These are phyloP conservation scores for Kazachstania psychrophila DNA, from an alignment of 805 yeast species.

Conservation along the genomic window DNA sequence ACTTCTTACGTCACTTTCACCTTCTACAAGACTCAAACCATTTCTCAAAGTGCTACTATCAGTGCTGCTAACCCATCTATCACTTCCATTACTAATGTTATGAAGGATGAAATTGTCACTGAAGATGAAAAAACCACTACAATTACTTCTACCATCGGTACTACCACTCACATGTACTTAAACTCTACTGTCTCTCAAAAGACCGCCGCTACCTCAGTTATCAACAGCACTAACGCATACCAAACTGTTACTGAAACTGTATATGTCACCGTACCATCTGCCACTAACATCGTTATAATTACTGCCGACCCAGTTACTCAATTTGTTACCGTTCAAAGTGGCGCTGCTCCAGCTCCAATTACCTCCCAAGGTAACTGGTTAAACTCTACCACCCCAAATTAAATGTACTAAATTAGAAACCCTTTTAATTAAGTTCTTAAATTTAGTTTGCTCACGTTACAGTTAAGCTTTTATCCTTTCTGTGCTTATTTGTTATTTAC, in stretches of 20 bases:
- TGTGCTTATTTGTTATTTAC: too few relatives aligned
- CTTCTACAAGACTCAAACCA: constrained; percentile 12
- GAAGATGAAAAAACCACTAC: not conserved
- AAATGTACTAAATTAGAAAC: too few relatives aligned
- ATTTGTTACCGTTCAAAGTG: constrained; percentile 17
- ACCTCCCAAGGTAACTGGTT: not conserved
- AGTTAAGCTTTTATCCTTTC: too few relatives aligned
- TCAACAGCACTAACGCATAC: not conserved
- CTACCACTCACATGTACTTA: constrained; percentile 1
- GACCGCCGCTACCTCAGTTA: not conserved
- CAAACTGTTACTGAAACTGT: not conserved
- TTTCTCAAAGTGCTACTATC: not conserved
- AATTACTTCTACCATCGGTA: constrained; percentile 10
- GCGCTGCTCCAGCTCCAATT: not conserved
- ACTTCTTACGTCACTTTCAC: constrained; percentile 22
- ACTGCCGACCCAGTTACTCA: constrained; percentile 6
- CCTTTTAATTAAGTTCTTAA: too few relatives aligned
- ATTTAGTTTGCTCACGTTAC: too few relatives aligned
- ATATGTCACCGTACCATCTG: constrained; percentile 14
- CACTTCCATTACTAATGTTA: not conserved
- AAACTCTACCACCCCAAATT: constrained; percentile 1
- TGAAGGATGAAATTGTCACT: not conserved
- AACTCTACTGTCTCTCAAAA: not conserved
- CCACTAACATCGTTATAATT: constrained; percentile 9
- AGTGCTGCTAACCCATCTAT: constrained; percentile 1